Percentiles rank a stretch among this genome's conserved stretches.
Conservation (phyloP, 2,329 filamentous ascomycete genomes). For the Fusarium decemcellulare region DNA sequence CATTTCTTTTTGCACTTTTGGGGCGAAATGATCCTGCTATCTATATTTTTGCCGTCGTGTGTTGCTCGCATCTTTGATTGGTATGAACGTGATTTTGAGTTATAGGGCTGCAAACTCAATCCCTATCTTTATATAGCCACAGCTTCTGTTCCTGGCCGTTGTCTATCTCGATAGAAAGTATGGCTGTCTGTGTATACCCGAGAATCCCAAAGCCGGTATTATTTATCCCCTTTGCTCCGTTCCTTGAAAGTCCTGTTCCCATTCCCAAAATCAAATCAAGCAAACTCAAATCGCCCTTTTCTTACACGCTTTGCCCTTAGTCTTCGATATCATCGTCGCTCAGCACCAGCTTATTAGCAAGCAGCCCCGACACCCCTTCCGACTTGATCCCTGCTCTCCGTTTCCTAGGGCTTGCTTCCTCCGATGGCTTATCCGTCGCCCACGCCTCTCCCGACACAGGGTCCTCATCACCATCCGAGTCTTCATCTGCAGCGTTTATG, state of each 20-base stretch:
- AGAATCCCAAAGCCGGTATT: conserved; percentile 18
- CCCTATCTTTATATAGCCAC: background rate
- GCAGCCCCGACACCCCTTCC: conserved; percentile 57
- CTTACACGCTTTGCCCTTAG: conserved; percentile 49
- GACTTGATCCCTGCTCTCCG: conserved; percentile 57
- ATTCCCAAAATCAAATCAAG: conserved; percentile 30
- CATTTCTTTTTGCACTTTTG: conserved; percentile 31
- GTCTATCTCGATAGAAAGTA: conserved; percentile 23
- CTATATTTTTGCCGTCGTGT: background rate
- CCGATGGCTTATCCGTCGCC: conserved; percentile 73
- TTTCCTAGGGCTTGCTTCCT: conserved; percentile 67
- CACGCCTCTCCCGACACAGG: conserved; percentile 63
- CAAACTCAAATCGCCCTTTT: conserved; percentile 20
- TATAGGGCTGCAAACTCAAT: background rate
- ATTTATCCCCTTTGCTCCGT: conserved; percentile 36
- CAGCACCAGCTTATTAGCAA: conserved; percentile 77
- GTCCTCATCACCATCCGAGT: conserved; percentile 62
- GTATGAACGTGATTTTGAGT: background rate
- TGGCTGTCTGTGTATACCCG: conserved; percentile 1
- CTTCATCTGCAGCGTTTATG: conserved; percentile 64
- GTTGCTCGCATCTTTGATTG: background rate
- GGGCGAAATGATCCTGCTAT: background rate
- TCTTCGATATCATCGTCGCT: conserved; percentile 92
- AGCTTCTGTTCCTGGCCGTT: background rate
- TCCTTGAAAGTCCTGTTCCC: conserved; percentile 13